A percentile compares a stretch with the other conserved stretches of the same genome.
Evolutionary conservation across 345 rosid genomes (phyloP).

Genomic region (Bruguiera gymnorhiza): DNA sequence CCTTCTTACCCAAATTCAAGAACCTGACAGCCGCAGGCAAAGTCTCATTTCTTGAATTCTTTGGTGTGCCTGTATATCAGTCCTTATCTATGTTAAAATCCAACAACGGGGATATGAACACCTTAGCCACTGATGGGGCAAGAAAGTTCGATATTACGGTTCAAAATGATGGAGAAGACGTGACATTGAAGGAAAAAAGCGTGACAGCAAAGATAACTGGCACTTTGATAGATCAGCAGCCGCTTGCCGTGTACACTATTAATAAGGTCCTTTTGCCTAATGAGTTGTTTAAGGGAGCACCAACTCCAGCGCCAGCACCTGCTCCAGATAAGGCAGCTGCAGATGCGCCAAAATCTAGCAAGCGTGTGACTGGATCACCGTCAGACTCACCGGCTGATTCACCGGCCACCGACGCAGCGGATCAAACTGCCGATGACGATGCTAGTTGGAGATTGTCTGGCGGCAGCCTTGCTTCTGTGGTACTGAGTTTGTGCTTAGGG

Average conservation of each 20-base stretch:
- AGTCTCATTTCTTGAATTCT: slow-evolving; percentile 68
- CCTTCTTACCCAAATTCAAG: slow-evolving; percentile 71
- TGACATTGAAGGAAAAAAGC: slow-evolving; percentile 69
- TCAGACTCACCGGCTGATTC: slow-evolving; percentile 72
- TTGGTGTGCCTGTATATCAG: slow-evolving; percentile 66
- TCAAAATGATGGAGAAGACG: slow-evolving; percentile 72
- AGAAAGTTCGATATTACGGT: slow-evolving; percentile 73
- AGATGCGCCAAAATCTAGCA: slow-evolving; percentile 56
- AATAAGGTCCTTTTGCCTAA: slow-evolving; percentile 73
- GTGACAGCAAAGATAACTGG: slow-evolving; percentile 61
- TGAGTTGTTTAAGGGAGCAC: slow-evolving; percentile 72
- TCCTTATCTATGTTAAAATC: slow-evolving; percentile 74
- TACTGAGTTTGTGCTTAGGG: slow-evolving; percentile 44
- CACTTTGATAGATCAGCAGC: slow-evolving; percentile 75
- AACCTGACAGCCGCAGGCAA: slow-evolving; percentile 70
- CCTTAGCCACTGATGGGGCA: slow-evolving; percentile 84
- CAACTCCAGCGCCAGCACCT: slow-evolving; percentile 61
- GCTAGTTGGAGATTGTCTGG: slow-evolving; percentile 37
- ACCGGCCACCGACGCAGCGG: slow-evolving; percentile 52
- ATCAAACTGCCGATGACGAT: slow-evolving; percentile 52
- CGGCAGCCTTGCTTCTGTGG: slow-evolving; percentile 34
- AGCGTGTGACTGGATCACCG: slow-evolving; percentile 31
- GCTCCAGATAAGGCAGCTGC: slow-evolving; percentile 56
- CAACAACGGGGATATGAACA: slow-evolving; percentile 86
- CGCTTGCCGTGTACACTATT: slow-evolving; percentile 61